Evolutionary conservation across 2,329 filamentous ascomycete species (phyloP).

Genomic region (Camptophora hylomeconis): DNA sequence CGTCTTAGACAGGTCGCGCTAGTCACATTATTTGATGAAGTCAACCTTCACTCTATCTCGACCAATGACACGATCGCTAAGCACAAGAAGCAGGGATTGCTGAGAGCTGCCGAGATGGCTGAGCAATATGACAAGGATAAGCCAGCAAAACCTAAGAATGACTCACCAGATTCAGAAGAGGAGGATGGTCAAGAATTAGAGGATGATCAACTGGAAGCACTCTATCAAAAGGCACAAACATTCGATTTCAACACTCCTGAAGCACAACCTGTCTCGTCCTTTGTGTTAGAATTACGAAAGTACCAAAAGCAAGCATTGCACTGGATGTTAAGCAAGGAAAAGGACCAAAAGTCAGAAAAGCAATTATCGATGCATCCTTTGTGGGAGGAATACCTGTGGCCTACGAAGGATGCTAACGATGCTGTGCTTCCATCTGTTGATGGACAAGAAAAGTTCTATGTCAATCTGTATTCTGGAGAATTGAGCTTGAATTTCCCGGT

Average conservation of each 20-base stretch:
- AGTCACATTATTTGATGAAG: conserved; percentile 78
- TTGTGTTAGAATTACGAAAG: conserved; percentile 69
- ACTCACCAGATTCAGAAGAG: conserved; percentile 42
- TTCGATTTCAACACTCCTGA: conserved; percentile 91
- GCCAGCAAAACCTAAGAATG: conserved; percentile 24
- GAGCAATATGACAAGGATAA: conserved; percentile 59
- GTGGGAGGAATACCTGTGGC: conserved; percentile 95
- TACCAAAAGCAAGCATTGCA: conserved; percentile 93
- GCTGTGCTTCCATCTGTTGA: conserved; percentile 54
- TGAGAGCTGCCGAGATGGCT: conserved; percentile 77
- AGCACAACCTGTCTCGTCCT: conserved; percentile 68
- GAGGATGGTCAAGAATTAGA: conserved; percentile 88
- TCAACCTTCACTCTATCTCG: conserved; percentile 65
- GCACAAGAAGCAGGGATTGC: conserved; percentile 68
- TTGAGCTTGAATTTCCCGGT: conserved; percentile 80
- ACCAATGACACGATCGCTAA: conserved; percentile 62
- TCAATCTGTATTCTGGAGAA: conserved; percentile 95
- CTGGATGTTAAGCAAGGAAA: conserved; percentile 96
- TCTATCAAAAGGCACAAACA: conserved; percentile 92
- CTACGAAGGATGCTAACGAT: conserved; percentile 74
- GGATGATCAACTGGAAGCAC: conserved; percentile 82
- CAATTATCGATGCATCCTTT: conserved; percentile 86
- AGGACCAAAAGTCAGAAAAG: conserved; percentile 55
- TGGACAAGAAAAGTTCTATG: conserved; percentile 66
- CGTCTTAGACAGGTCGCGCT: conserved; percentile 75